Evolutionary conservation across 805 yeast species (phyloP).

Genomic region (Wickerhamomyces subpelliculosus): DNA sequence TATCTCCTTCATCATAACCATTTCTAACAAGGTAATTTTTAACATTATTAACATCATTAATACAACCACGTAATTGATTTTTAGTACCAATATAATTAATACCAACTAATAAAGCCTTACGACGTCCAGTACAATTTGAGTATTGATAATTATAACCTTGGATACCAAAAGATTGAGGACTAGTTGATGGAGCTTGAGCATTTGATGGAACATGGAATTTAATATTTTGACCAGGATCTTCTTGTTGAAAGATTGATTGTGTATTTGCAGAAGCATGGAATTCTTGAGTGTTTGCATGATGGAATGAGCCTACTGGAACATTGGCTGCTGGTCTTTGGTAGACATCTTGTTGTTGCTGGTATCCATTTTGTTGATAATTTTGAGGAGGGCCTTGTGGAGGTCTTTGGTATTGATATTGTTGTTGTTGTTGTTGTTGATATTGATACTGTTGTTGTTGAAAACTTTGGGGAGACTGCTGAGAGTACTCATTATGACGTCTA

Average conservation of each 20-base stretch:
- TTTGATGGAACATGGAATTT: conserved; percentile 1
- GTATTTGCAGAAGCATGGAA: conserved; percentile 12
- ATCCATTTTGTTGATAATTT: neutral
- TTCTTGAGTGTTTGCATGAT: conserved; percentile 5
- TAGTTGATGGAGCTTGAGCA: conserved; percentile 9
- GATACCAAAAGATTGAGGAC: conserved; percentile 15
- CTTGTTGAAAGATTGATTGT: conserved; percentile 8
- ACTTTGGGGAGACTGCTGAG: conserved; percentile 4
- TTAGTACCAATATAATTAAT: conserved; percentile 66
- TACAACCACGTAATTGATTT: conserved; percentile 66
- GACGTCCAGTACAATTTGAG: conserved; percentile 63
- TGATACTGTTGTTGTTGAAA: conserved; percentile 1
- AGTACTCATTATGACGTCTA: neutral
- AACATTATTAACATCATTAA: conserved; percentile 62
- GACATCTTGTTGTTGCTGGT: neutral
- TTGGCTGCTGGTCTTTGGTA: conserved; percentile 3
- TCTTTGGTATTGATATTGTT: conserved; percentile 4
- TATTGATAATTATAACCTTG: conserved; percentile 38
- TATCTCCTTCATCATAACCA: conserved; percentile 48
- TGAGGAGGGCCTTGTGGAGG: conserved; percentile 5
- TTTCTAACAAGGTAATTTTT: conserved; percentile 30
- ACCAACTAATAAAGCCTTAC: conserved; percentile 73
- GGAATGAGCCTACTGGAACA: conserved; percentile 3
- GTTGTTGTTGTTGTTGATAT: neutral
- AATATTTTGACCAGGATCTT: conserved; percentile 3